Base-by-base conservation (phyloP, 1,284 basidiomycete genomes). In the Peniophora sp. region DNA sequence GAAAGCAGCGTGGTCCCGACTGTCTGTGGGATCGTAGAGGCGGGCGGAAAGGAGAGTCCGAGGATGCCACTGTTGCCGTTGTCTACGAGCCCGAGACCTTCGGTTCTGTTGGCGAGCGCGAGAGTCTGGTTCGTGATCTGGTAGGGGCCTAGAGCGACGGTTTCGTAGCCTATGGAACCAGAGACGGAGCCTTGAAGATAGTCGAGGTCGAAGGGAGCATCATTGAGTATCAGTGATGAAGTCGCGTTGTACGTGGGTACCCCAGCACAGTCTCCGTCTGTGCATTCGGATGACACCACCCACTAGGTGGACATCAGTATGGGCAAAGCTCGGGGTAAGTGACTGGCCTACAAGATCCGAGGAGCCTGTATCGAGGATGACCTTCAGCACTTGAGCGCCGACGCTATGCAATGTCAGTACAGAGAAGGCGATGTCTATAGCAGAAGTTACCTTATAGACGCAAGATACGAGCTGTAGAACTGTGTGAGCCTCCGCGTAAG, bases 341-440 rank as follows among this genome's bases (percentile, higher is more conserved):
- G 50, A 47, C 48, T 17, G 47, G 10, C 49, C 57, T 63, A 70
- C 69, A 53, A 81, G 63, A 64, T 81, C 78, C 39, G 77, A 70
- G 17, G 78, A 79, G 23, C 78, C 78, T 23, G 78, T 79, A 63
- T 81, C 78, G 49, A 81, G 67, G 41, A 80, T 72, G 46, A 81
- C 71, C 53, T 70, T 68, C 60, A 83, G 77, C 32, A 61, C 52
- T 62, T 82, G 78, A 1, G 60, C 65, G 45, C 73, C 73, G 53
- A 75, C 59, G 51, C 73, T 72, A 53, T 11, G 19, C 47, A 35
- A 38, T 50, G 48, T 59, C 50, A 27, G 17, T 47, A 16, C 55
- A 20, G 44, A 34, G 35, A 47, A 48, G 44, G 35, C 27, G 20
- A 46, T 50, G 54, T 41, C n/a, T 41, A 20, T 41, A 20, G 5